A percentile compares a stretch with the other conserved stretches of the same genome.
Evolutionary conservation across 495 filamentous ascomycete species (phyloP).

Genomic region (Cercophora newfieldiana): DNA sequence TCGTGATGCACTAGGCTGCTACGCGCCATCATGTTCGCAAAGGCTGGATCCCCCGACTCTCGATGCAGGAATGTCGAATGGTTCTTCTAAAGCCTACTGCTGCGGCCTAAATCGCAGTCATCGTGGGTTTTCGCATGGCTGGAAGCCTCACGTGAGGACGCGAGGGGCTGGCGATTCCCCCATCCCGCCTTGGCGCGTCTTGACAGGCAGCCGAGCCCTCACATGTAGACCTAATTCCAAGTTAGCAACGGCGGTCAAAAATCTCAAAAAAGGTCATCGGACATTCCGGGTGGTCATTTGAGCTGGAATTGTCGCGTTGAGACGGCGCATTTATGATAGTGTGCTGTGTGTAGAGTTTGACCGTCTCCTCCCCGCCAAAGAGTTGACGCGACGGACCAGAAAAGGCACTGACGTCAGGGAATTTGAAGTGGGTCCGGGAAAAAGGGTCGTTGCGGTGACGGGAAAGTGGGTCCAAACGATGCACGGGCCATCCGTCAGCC

Average conservation of each 20-base stretch:
- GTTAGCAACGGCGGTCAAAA: background rate
- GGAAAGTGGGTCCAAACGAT: conserved; percentile 8
- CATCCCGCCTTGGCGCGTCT: conserved; percentile 8
- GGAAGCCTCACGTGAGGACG: conserved; percentile 23
- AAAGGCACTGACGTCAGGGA: conserved; percentile 4
- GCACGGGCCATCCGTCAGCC: conserved; percentile 20
- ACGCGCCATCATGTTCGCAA: background rate
- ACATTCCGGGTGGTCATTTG: background rate
- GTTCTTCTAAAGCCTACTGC: background rate
- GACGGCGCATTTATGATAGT: background rate
- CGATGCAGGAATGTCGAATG: background rate
- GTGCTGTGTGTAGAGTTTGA: background rate
- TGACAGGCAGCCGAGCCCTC: background rate
- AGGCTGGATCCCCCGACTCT: background rate
- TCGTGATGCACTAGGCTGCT: background rate
- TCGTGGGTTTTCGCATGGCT: background rate
- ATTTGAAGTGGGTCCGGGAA: too few species aligned
- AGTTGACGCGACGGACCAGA: conserved; percentile 23
- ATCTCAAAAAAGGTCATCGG: background rate
- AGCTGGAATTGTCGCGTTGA: background rate
- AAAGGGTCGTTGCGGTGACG: conserved; percentile 24
- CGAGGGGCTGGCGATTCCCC: conserved; percentile 14
- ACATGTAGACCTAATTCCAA: background rate
- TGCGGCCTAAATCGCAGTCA: conserved; percentile 3
- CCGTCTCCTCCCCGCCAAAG: background rate